Evolutionary conservation across 2,329 filamentous ascomycete species (phyloP), one percentile per base, ranked within the genome.

Genomic region (Colletotrichum sp.): DNA sequence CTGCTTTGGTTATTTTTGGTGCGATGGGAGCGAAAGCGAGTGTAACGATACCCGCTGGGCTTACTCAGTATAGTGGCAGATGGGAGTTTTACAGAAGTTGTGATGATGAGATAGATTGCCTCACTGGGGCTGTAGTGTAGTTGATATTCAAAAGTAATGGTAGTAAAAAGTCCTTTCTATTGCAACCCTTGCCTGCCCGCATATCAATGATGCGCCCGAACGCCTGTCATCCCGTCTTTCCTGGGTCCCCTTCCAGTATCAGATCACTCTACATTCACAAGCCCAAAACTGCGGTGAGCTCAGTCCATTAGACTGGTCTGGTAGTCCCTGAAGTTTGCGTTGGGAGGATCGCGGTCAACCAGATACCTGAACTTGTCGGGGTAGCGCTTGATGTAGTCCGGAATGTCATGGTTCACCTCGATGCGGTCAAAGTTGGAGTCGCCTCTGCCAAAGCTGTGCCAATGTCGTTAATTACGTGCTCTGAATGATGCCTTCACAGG

Each of bases 371-470:
- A 87, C 55, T 78, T 79, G 8, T 81, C 76, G 8, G 78, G 27
- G 71, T 85, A 80, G n/a, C 32, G 32, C 67, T 83, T 81, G 71
- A 90, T 76, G 76, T 84, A 86, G 11, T 78, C 77, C 3, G 88
- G 88, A 5, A 89, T 77, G 78, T 89, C 87, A 65, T 77, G 70
- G 77, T 88, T 88, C 8, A 79, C 71, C 16, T 85, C 82, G 9
- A 88, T 78, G 32, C 83, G 81, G 34, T 74, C 77, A 39, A 77
- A 77, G 55, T 77, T 72, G 59, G 72, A 68, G 6, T 75, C 72
- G 12, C 32, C 71, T 25, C 78, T 75, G 64, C 79, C 78, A 72
- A 79, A 81, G 63, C 79, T 80, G 65, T n/a, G 57, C 19, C 39
- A 25, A 5, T 8, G 3, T 9, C 13, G 32, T 68, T n/a, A 71